phyloP scores from a whole-genome alignment of 257 asterid species.

The Nemophila menziesii region DNA sequence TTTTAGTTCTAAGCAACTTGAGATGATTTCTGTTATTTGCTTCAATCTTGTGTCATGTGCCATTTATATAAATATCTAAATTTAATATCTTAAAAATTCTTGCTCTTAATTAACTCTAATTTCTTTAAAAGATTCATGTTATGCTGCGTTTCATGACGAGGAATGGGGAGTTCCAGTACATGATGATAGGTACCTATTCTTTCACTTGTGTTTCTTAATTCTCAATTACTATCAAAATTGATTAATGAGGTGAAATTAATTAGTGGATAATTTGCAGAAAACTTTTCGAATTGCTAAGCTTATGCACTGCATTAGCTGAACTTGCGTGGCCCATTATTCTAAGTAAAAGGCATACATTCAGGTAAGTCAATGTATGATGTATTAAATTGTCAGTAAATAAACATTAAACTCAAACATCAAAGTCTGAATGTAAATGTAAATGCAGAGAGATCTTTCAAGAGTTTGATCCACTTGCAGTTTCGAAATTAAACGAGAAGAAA shows the following conservation, averaged over 20 bases:
- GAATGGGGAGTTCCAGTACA: constrained; percentile 95
- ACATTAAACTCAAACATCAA: constrained; percentile 4
- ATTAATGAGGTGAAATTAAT: constrained; percentile 13
- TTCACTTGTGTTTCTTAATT: constrained; percentile 3
- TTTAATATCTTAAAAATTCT: constrained; percentile 4
- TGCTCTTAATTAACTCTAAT: constrained; percentile 23
- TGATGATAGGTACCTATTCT: constrained; percentile 55
- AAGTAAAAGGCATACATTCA: constrained; percentile 51
- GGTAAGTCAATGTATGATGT: constrained; percentile 30
- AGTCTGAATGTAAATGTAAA: constrained; percentile 11
- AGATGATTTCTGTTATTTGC: too few species aligned
- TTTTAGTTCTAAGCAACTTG: background rate
- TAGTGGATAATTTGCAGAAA: constrained; percentile 42
- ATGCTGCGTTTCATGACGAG: constrained; percentile 83
- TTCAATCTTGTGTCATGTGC: background rate
- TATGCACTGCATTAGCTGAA: constrained; percentile 90
- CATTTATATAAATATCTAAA: background rate
- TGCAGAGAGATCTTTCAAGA: constrained; percentile 85
- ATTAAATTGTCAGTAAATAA: constrained; percentile 11
- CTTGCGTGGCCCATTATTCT: constrained; percentile 89
- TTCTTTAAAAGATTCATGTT: constrained; percentile 36
- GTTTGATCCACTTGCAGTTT: constrained; percentile 74
- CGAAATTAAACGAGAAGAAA: constrained; percentile 88
- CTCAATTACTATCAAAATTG: constrained; percentile 5
- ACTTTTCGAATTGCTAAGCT: constrained; percentile 79